Evolutionary conservation across 768 basidiomycete genomes (phyloP).

Genomic region (Asterophora lycoperdoides): DNA sequence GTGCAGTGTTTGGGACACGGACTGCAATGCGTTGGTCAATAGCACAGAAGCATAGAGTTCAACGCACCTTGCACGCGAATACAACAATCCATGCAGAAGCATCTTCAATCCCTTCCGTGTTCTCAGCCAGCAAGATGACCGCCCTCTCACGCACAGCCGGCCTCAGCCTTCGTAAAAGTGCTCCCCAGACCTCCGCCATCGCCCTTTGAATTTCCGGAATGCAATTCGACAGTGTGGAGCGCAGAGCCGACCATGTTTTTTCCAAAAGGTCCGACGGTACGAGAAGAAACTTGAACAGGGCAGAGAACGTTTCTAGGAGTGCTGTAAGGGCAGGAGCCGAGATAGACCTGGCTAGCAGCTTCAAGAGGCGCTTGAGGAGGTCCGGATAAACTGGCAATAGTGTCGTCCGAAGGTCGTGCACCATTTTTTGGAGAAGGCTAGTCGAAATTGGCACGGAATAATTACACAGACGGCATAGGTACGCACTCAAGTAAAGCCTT

Average conservation of each 20-base stretch:
- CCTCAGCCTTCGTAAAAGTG: slow-evolving; percentile 69
- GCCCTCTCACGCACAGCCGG: slow-evolving; percentile 50
- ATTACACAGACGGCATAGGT: background rate
- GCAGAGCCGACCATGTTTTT: slow-evolving; percentile 57
- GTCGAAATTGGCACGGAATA: background rate
- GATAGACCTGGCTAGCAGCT: slow-evolving; percentile 54
- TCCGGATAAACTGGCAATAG: slow-evolving; percentile 58
- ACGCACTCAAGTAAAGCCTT: slow-evolving; percentile 74
- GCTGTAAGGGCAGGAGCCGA: slow-evolving; percentile 55
- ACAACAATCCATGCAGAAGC: slow-evolving; percentile 72
- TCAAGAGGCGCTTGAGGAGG: slow-evolving; percentile 52
- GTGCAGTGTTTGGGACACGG: slow-evolving; percentile 80
- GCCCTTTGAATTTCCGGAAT: slow-evolving; percentile 70
- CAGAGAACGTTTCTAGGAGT: slow-evolving; percentile 64
- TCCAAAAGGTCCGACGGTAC: slow-evolving; percentile 57
- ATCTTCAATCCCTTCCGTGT: slow-evolving; percentile 50
- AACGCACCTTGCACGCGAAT: slow-evolving; percentile 71
- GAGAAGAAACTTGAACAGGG: slow-evolving; percentile 69
- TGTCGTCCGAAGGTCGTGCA: slow-evolving; percentile 78
- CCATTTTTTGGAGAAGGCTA: slow-evolving; percentile 74
- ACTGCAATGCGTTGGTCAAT: slow-evolving; percentile 37
- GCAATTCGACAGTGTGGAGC: slow-evolving; percentile 51
- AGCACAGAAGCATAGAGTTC: background rate
- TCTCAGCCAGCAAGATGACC: slow-evolving; percentile 49
- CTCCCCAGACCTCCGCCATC: slow-evolving; percentile 86